Evolutionary conservation across 352 stramenopile genomes (phyloP), one percentile per base, ranked within the genome.

Genomic region (Thalassiosira mediterranea): DNA sequence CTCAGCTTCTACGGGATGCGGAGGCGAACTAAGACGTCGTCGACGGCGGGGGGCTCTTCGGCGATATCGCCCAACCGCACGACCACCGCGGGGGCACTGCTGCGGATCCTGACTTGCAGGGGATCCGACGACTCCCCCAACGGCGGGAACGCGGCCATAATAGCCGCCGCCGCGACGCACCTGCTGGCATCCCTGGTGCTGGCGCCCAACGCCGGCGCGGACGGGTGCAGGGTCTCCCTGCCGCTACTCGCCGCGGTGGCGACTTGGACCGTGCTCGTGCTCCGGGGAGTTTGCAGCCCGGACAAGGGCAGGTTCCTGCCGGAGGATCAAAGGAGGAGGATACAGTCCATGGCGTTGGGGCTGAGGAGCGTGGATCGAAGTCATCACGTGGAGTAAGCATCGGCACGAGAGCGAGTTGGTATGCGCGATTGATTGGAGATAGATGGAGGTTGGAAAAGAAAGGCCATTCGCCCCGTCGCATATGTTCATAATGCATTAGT

Each of bases 1-100:
- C 81, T 87, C 21, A 87, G 74, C 1, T 92, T 92, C 57, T 92
- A 85, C 64, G 86, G 86, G 3, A 88, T 92, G 70, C 72, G 86
- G 47, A 65, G 84, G 75, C 72, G 77, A 31, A 26, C 66, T 11
- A 79, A 83, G 8, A 42, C 26, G n/a, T 11, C 40, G 26, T 31
- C 23, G 28, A 57, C 15, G 3, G 40, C 17, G 7, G 3, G 3
- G 7, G 4, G 42, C 34, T 3, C 63, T 60, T 34, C 32, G 26
- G 56, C 29, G 34, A 7, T 7, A 34, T 74, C 72, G 61, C 63
- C 61, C 31, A 42, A 40, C n/a, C n/a, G n/a, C n/a, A n/a, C n/a
- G n/a, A n/a, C n/a, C n/a, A n/a, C n/a, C n/a, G n/a, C n/a, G n/a
- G n/a, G n/a, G n/a, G 3, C 76, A 74, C 29, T 78, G 40, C 78